Conservation (phyloP, 1,284 basidiomycete species). For the Naganishia albida region DNA sequence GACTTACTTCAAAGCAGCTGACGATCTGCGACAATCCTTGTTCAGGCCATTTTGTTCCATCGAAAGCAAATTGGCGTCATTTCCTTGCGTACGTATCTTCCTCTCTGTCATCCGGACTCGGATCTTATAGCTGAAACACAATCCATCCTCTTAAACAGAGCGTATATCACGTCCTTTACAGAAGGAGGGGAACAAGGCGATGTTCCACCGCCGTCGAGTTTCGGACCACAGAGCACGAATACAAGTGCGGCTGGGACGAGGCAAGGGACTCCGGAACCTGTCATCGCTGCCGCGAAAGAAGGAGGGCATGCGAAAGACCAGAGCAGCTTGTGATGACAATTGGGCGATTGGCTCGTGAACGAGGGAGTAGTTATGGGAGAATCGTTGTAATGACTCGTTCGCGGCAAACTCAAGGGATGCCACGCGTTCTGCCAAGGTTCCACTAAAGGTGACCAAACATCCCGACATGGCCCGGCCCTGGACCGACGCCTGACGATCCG, state of each 20-base stretch:
- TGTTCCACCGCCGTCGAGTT: constrained; percentile 39
- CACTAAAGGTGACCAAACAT: too few species aligned
- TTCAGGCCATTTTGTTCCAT: constrained; percentile 49
- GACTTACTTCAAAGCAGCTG: neutral
- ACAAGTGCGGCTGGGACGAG: constrained; percentile 26
- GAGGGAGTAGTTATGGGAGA: too few species aligned
- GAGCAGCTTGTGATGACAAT: constrained; percentile 6
- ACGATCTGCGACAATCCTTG: neutral
- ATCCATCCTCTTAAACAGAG: constrained; percentile 36
- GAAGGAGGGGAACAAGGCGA: constrained; percentile 48
- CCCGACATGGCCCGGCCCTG: too few species aligned
- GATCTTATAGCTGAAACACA: neutral
- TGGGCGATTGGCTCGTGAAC: too few species aligned
- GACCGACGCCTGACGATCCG: too few species aligned
- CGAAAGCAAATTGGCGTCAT: constrained; percentile 53
- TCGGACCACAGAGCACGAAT: constrained; percentile 13
- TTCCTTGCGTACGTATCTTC: constrained; percentile 49
- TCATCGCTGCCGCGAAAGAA: neutral
- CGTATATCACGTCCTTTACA: constrained; percentile 51
- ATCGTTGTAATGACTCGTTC: too few species aligned
- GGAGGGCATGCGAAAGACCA: constrained; percentile 7
- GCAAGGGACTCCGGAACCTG: constrained; percentile 22
- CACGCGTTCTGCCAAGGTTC: too few species aligned
- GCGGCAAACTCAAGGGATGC: too few species aligned
- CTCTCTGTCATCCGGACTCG: neutral